Conservation (phyloP, 805 yeast species). For the Cyberlindnera misumaiensis region DNA sequence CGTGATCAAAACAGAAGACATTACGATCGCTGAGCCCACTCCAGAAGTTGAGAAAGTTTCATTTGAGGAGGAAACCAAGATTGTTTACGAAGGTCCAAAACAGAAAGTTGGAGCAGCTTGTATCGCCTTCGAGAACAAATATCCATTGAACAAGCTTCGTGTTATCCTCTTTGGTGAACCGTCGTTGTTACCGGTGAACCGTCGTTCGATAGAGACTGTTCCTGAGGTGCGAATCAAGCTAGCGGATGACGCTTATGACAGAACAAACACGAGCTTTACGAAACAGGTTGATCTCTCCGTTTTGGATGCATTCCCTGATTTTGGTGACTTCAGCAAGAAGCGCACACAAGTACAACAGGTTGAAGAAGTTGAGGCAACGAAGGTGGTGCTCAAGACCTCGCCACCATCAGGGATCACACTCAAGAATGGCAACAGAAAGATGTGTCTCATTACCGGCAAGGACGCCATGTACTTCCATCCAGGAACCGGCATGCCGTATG, state of each 20-base stretch:
- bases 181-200: constrained; percentile 42
- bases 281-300: constrained; percentile 34
- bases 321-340: constrained; percentile 51
- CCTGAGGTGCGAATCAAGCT: constrained; percentile 38
- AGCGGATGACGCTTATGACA: constrained; percentile 7
- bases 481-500: constrained; percentile 77
- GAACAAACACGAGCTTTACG: constrained; percentile 27
- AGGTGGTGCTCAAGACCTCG: constrained; percentile 50
- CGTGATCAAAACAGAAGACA: neutral
- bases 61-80: constrained; percentile 15
- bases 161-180: constrained; percentile 52
- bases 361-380: constrained; percentile 33
- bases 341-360: constrained; percentile 23
- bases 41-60: constrained; percentile 12
- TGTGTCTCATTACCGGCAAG: constrained; percentile 72
- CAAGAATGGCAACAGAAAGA: constrained; percentile 59
- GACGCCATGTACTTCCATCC: constrained; percentile 87
- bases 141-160: constrained; percentile 7
- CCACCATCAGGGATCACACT: constrained; percentile 71
- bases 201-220: constrained; percentile 49
- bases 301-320: constrained; percentile 38
- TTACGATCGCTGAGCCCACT: neutral
- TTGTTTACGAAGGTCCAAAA: constrained; percentile 58
- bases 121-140: constrained; percentile 39
- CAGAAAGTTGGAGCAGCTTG: constrained; percentile 52